These are phyloP conservation scores for Botryosphaeria dothidea DNA, from an alignment of 2,329 filamentous ascomycete species.

Conservation along the genomic window DNA sequence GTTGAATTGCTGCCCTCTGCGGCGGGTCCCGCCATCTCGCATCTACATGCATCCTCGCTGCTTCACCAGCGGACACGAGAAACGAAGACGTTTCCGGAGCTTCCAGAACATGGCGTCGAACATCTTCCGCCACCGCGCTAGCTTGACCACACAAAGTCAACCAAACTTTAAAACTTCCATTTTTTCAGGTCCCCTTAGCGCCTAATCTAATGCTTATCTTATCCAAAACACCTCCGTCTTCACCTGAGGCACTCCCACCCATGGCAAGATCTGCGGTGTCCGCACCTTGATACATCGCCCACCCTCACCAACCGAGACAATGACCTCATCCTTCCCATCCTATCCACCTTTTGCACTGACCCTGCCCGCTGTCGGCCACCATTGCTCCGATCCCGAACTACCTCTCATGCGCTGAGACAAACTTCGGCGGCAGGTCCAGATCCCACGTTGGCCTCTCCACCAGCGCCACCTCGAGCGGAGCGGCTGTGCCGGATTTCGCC, in stretches of 20 bases:
- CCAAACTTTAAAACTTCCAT: background rate
- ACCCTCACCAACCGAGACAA: slow-evolving; percentile 2
- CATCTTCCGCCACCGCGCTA: background rate
- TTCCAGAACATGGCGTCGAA: slow-evolving; percentile 9
- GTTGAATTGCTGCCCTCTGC: slow-evolving; percentile 5
- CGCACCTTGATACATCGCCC: slow-evolving; percentile 10
- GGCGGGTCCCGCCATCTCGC: background rate
- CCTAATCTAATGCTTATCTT: slow-evolving; percentile 19
- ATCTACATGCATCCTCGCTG: background rate
- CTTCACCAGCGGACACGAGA: background rate
- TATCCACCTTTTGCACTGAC: background rate
- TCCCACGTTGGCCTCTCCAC: slow-evolving; percentile 87
- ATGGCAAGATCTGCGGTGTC: slow-evolving; percentile 11
- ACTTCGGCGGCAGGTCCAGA: slow-evolving; percentile 72
- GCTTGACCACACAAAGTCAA: background rate
- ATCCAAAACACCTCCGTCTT: slow-evolving; percentile 16
- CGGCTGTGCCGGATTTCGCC: slow-evolving; percentile 26
- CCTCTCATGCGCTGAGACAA: slow-evolving; percentile 38
- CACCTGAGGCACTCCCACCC: slow-evolving; percentile 6
- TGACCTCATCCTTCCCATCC: slow-evolving; percentile 10
- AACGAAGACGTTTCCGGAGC: background rate
- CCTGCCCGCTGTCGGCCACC: background rate
- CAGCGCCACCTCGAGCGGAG: slow-evolving; percentile 74
- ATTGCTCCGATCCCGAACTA: background rate
- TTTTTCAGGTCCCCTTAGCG: background rate